Evolutionary conservation across 2,329 filamentous ascomycete genomes (phyloP).

Genomic region (Keithomyces neogunnii): DNA sequence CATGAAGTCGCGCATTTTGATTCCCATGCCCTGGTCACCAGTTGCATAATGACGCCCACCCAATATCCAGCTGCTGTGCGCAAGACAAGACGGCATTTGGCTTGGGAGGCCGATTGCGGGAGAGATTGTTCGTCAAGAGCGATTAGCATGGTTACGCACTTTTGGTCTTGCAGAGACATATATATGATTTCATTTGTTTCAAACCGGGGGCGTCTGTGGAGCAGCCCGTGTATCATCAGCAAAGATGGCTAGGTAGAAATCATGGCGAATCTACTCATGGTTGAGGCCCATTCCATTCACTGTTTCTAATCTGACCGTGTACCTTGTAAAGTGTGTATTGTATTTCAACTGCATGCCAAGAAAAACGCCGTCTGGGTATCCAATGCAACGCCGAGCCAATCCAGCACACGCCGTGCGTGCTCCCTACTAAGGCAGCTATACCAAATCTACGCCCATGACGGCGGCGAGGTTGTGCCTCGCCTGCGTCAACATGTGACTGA

Average conservation of each 20-base stretch:
- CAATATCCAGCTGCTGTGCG: neutral
- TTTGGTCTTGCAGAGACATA: slow-evolving; percentile 1
- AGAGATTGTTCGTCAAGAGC: neutral
- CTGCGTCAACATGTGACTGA: slow-evolving; percentile 64
- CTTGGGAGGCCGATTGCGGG: neutral
- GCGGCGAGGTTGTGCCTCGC: slow-evolving; percentile 64
- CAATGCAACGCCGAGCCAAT: slow-evolving; percentile 6
- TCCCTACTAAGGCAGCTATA: too few species aligned
- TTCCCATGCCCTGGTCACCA: slow-evolving; percentile 95
- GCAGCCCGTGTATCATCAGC: slow-evolving; percentile 5
- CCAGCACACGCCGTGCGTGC: neutral
- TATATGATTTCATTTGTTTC: slow-evolving; percentile 6
- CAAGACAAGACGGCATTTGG: neutral
- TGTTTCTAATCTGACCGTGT: too few species aligned
- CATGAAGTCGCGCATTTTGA: slow-evolving; percentile 90
- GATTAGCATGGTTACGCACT: neutral
- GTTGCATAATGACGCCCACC: slow-evolving; percentile 52
- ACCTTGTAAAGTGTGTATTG: neutral
- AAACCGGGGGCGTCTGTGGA: neutral
- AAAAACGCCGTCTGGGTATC: slow-evolving; percentile 4
- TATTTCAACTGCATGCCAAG: neutral
- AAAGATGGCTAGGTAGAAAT: neutral
- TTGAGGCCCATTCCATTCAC: slow-evolving; percentile 3
- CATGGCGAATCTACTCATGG: neutral
- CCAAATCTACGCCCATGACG: slow-evolving; percentile 58